Conservation (phyloP, 75 land plant species). For the Chamaecyparis obtusa region DNA sequence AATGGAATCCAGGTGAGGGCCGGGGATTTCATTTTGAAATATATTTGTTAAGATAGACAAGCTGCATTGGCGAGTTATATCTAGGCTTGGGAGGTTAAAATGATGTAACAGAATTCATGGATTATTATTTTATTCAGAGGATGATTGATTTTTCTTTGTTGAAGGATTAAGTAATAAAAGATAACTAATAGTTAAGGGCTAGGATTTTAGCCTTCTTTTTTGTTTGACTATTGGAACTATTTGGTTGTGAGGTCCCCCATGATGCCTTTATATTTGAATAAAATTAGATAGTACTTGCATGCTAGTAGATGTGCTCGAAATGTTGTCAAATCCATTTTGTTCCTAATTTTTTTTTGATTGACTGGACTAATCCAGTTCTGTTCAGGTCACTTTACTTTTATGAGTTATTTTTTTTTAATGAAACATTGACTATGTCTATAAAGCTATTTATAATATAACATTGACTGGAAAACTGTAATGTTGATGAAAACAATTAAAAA, state of each 20-base stretch:
- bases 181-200: not conserved
- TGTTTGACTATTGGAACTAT: not conserved
- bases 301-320: not conserved
- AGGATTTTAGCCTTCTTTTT: not conserved
- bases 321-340: no score
- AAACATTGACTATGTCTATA: no score
- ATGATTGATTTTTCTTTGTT: not conserved
- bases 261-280: not conserved
- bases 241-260: not conserved
- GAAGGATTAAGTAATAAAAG: not conserved
- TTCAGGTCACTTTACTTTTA: no score
- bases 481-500: no score
- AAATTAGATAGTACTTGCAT: not conserved
- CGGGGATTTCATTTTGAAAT: not conserved
- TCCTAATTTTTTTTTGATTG: no score
- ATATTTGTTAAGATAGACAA: not conserved
- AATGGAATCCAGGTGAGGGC: constrained; percentile 73
- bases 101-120: not conserved
- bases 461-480: no score
- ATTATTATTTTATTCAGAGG: not conserved
- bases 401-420: no score
- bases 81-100: not conserved
- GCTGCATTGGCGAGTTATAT: not conserved
- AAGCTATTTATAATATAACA: no score
- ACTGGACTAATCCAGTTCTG: no score